Conservation (phyloP, 352 stramenopile species). For the Phytophthora crassamura region DNA sequence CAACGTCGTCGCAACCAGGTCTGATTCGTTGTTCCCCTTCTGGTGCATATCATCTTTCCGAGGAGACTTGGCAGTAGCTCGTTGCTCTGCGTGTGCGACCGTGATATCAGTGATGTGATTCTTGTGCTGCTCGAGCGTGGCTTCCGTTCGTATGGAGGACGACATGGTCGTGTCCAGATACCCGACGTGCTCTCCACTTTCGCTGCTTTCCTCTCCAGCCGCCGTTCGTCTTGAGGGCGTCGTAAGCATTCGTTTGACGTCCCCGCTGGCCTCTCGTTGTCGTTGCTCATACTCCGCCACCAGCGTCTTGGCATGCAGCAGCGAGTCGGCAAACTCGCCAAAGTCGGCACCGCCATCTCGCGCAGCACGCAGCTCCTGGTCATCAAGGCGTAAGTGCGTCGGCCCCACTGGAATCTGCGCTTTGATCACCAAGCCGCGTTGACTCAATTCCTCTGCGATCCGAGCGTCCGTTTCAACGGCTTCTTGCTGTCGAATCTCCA, state of each 20-base stretch:
- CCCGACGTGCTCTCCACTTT: conserved; percentile 39
- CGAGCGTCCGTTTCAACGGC: conserved; percentile 49
- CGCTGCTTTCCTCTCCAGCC: conserved; percentile 12
- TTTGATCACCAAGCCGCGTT: conserved; percentile 69
- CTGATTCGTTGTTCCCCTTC: conserved; percentile 29
- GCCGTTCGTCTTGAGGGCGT: conserved; percentile 19
- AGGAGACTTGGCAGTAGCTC: too few species aligned
- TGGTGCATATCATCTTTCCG: too few species aligned
- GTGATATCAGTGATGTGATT: too few species aligned
- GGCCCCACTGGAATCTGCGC: conserved; percentile 78
- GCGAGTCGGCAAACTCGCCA: conserved; percentile 60
- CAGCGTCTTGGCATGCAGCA: conserved; percentile 73
- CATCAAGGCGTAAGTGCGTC: conserved; percentile 57
- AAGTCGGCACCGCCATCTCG: conserved; percentile 30
- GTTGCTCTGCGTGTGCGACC: too few species aligned
- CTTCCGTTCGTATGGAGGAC: conserved; percentile 48
- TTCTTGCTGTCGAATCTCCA: conserved; percentile 54
- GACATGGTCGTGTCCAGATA: conserved; percentile 69
- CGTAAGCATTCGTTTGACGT: conserved; percentile 24
- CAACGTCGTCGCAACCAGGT: background rate
- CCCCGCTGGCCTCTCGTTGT: conserved; percentile 57
- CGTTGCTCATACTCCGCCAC: conserved; percentile 58
- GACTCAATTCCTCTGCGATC: conserved; percentile 52
- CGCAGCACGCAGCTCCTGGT: conserved; percentile 38
- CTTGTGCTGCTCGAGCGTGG: too few species aligned